Evolutionary conservation across 179 eudicot genomes (phyloP).

Genomic region (Actinidia arguta): DNA sequence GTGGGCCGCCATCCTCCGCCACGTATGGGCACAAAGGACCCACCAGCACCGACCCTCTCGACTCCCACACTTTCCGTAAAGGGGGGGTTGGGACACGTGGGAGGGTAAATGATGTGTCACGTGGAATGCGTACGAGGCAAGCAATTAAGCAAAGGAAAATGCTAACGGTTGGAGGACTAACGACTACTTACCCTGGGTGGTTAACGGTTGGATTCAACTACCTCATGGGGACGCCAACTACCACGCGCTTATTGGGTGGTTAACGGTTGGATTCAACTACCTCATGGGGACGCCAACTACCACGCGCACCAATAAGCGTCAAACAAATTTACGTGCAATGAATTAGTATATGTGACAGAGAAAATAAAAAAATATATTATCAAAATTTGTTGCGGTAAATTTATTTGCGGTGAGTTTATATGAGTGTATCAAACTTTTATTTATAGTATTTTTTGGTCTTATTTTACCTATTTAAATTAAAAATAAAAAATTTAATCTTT

Average conservation of each 20-base stretch:
- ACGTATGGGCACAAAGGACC: background rate
- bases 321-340: background rate
- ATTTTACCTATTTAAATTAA: too few species aligned
- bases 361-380: background rate
- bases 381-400: too few species aligned
- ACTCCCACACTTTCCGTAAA: background rate
- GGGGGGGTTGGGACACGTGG: background rate
- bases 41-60: background rate
- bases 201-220: conserved; percentile 3
- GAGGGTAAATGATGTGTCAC: background rate
- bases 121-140: background rate
- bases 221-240: background rate
- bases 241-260: too few species aligned
- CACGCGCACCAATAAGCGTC: background rate
- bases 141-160: background rate
- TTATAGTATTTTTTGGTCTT: too few species aligned
- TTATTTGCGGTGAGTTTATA: too few species aligned
- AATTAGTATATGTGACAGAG: background rate
- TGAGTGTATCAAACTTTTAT: too few species aligned
- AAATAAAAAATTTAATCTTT: too few species aligned
- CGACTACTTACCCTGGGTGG: too few species aligned
- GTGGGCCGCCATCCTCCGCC: background rate
- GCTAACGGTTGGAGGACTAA: background rate
- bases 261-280: conserved; percentile 5
- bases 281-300: background rate